Conservation (phyloP, 441 rosid genomes). For the Populus hybrid region DNA sequence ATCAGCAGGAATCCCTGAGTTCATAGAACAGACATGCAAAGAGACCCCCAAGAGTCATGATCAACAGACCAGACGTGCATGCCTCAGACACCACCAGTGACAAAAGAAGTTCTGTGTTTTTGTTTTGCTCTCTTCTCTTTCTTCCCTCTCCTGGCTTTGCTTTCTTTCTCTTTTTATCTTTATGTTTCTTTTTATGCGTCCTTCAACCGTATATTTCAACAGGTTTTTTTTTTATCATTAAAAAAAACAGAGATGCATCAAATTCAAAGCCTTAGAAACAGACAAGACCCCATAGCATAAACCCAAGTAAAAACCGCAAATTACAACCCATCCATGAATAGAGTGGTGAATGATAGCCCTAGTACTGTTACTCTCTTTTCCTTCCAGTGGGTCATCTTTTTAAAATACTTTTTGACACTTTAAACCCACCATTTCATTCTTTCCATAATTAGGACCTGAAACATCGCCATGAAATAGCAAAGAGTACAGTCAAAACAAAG, state of each 20-base stretch:
- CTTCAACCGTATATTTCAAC: not conserved
- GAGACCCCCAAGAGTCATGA: conserved; percentile 30
- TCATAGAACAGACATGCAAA: conserved; percentile 26
- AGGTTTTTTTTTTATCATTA: not conserved
- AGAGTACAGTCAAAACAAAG: conserved; percentile 18
- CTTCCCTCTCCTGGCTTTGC: not conserved
- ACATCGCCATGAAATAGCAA: conserved; percentile 30
- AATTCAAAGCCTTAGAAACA: conserved; percentile 14
- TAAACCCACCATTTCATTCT: conserved; percentile 10
- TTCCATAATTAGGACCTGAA: conserved; percentile 21
- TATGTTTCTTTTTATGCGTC: not conserved
- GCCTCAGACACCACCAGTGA: conserved; percentile 21
- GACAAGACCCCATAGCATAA: conserved; percentile 13
- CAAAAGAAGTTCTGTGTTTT: conserved; percentile 23
- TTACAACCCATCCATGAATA: not conserved
- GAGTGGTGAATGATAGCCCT: not conserved
- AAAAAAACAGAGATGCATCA: not conserved
- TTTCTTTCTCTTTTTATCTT: too few relatives aligned
- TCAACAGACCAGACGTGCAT: conserved; percentile 37
- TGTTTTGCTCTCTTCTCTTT: not conserved
- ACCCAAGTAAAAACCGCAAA: not conserved
- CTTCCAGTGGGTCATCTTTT: conserved; percentile 13
- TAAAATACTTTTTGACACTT: conserved; percentile 4
- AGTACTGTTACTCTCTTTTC: not conserved
- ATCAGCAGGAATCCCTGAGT: conserved; percentile 25